Evolutionary conservation across 768 basidiomycete genomes (phyloP), one percentile per base, ranked within the genome.

Genomic region (Steccherinum ochraceum): DNA sequence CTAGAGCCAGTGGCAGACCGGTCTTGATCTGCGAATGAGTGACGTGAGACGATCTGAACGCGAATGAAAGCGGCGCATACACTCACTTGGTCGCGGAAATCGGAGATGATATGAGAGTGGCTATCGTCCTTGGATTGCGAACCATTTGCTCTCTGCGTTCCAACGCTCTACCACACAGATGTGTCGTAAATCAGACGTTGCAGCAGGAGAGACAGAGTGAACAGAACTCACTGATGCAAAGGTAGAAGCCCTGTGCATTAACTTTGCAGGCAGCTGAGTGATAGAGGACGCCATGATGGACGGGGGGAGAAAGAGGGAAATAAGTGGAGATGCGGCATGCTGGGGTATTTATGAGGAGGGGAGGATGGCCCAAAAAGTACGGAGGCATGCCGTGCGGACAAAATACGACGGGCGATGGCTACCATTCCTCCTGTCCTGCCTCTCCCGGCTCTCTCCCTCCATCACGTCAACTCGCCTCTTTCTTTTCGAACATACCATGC

Each of bases 31-130:
- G 16, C 16, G 30, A 35, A 35, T n/a, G 16, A 35, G 30, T 35
- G n/a, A n/a, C n/a, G n/a, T n/a, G 57, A 23, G 45, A 42, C 48
- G 18, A 23, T 16, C 40, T 24, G 26, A 24, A 20, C 51, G 10
- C 11, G 5, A 21, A 41, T 5, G 35, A 23, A 16, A 18, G 11
- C 2, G 5, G 11, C 24, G 26, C 12, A 20, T 21, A 24, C 10
- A 19, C 64, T 12, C 16, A 76, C 77, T 63, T 72, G 70, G 10
- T 74, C 72, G 25, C 69, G 66, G 49, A 79, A 69, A 40, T 71
- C 72, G 24, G 67, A 68, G 51, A 79, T 25, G 13, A 5, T 5
- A 23, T 18, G 7, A 18, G n/a, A 18, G 12, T 18, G 12, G 12
- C 10, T 44, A 5, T 44, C n/a, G 10, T 23, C 42, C 21, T 18